phyloP scores from a whole-genome alignment of 208 protist genomes.

The Naegleria lovaniensis region DNA sequence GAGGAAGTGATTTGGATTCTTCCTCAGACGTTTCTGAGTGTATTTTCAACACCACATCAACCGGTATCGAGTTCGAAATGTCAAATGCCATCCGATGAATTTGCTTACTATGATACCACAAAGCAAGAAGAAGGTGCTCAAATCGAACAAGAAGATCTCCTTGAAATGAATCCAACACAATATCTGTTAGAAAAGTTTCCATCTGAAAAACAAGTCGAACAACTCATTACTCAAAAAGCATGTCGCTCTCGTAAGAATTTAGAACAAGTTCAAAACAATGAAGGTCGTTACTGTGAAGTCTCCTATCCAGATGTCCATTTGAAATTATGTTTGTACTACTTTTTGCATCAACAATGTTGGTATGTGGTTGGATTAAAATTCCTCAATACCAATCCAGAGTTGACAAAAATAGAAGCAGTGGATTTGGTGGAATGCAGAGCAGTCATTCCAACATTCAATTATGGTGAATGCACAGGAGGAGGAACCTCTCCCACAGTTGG shows the following conservation, averaged over 20 bases:
- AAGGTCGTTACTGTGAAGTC: background rate
- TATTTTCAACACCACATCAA: no score
- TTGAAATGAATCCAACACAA: background rate
- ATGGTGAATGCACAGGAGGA: background rate
- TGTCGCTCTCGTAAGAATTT: background rate
- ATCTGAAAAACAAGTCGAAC: background rate
- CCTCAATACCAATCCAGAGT: background rate
- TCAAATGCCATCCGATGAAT: no score
- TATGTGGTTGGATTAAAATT: background rate
- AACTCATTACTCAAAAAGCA: background rate
- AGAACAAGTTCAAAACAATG: background rate
- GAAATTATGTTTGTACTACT: background rate
- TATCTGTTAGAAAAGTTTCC: background rate
- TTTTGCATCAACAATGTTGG: background rate
- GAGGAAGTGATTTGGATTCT: no score
- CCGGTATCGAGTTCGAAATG: no score
- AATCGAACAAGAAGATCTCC: no score
- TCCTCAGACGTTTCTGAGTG: no score
- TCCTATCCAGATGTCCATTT: no score
- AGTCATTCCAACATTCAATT: background rate
- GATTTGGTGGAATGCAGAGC: background rate
- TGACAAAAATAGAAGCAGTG: background rate
- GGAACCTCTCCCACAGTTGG: background rate
- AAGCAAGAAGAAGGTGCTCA: no score
- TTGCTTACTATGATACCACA: no score